Base-by-base conservation (phyloP, 805 yeast genomes). In the Novakomyces olei region DNA sequence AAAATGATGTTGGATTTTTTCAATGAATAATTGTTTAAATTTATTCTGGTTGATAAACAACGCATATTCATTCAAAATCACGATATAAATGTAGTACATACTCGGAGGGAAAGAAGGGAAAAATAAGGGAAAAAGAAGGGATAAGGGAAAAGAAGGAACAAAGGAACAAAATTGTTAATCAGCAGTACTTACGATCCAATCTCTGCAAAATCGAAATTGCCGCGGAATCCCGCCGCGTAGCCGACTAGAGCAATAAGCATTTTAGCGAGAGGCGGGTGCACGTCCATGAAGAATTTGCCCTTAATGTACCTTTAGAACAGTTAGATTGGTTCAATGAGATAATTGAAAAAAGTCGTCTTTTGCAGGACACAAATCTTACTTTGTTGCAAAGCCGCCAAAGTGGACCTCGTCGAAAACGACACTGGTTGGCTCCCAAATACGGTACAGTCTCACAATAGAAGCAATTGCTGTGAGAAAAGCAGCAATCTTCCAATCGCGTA, bases 371-470 rank as follows among this genome's bases (percentile, higher is more conserved):
- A 26, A 4, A 9, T 71, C 62, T 55, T 81, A 88, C 53, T 77
- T 71, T 37, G 73, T 64, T 20, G 94, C 92, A 55, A 85, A 88
- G n/a, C 91, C 91, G 36, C 98, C 98, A 46, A 88, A 88, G 53
- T 78, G 92, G 26, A 77, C 88, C 52, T 85, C 98, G 51, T 81
- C 93, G 42, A 78, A 78, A 8, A 85, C 92, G 24, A 81, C 91
- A 19, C 83, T 69, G 44, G 69, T 54, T 26, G 99, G 99, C 39
- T 55, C 47, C 18, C 64, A 57, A 37, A 88, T 57, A 34, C 63
- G 57, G 41, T 60, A 57, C 34, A 75, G 58, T 43, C 99, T 69
- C 32, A 79, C 64, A 30, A 52, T 44, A 8, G 60, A 39, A 0
- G 92, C 65, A 24, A 71, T 41, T 2, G 61, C 41, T n/a, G 67